Evolutionary conservation across 805 yeast species (phyloP), one percentile per base, ranked within the genome.

Genomic region (Pichia cephalocereana): DNA sequence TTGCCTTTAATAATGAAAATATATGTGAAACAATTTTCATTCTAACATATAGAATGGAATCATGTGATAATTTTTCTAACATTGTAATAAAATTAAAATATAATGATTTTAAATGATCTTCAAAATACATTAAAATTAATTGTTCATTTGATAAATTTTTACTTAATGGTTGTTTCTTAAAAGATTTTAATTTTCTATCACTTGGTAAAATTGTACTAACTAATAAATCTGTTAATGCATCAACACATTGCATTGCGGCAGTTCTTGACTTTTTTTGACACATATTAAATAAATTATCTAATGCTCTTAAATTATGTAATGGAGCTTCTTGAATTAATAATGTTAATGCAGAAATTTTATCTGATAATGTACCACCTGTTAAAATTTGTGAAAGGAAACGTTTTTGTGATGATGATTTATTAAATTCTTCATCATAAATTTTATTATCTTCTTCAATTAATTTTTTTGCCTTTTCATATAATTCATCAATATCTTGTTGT

Each of bases 251-350:
- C 55, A 90, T 70, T 17, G 96, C 88, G 6, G 96, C 95, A 41
- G 93, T 89, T 70, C 97, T 80, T 19, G 95, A 83, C 69, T 93
- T 93, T 70, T 91, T 89, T 57, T 81, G 83, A 66, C 96, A 87
- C 69, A 83, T 86, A 6, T 79, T 75, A 52, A 86, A 63, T 53
- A 93, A 68, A 38, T 83, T 83, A 54, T 87, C 96, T 49, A 93
- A 71, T 0, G 96, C 87, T 63, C 87, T 86, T 46, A 82, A 61
- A 57, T 91, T 86, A 62, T 93, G 98, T 47, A 89, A 63, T 8
- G 99, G 99, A 3, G 97, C 90, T 69, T 93, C 98, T 63, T 93
- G 98, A 43, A 90, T 78, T 62, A 93, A 72, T 62, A 93, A 77
- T 0, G 99, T 91, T 61, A 93, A 74, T 0, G 99, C 96, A 43